Evolutionary conservation across 495 filamentous ascomycete species (phyloP).

Genomic region (Penicillium tannophilum): DNA sequence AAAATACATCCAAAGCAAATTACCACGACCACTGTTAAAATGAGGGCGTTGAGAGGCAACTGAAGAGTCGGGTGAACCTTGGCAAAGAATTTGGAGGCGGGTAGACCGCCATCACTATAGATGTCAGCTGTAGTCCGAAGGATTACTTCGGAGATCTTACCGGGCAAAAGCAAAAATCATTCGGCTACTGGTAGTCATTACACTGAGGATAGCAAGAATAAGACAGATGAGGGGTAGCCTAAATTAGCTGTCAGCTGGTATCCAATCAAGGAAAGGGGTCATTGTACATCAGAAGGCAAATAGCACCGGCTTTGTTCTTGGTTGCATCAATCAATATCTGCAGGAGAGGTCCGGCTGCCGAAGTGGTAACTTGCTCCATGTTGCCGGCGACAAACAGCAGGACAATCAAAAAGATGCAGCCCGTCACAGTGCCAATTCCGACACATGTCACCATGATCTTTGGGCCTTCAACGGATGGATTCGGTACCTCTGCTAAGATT

Average conservation of each 20-base stretch:
- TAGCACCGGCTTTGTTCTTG: conserved; percentile 58
- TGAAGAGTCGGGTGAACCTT: conserved; percentile 61
- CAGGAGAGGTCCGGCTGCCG: conserved; percentile 62
- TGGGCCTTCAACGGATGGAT: conserved; percentile 62
- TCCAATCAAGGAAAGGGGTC: neutral
- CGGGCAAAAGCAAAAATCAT: conserved; percentile 74
- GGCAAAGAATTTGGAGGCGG: conserved; percentile 62
- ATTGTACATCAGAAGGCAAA: conserved; percentile 65
- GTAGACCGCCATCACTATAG: conserved; percentile 65
- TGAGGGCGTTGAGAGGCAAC: conserved; percentile 67
- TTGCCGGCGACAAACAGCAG: conserved; percentile 63
- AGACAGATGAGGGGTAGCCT: conserved; percentile 68
- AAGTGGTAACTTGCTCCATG: conserved; percentile 56
- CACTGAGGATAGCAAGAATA: conserved; percentile 64
- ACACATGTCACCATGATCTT: conserved; percentile 73
- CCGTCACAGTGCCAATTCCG: conserved; percentile 65
- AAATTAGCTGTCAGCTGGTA: neutral
- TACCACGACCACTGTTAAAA: conserved; percentile 61
- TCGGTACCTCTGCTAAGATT: conserved; percentile 58
- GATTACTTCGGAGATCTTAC: conserved; percentile 10
- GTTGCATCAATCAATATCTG: conserved; percentile 72
- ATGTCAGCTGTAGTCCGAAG: neutral
- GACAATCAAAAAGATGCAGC: conserved; percentile 64
- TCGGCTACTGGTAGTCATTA: conserved; percentile 73
- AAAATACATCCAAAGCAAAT: conserved; percentile 72